Percentiles rank a stretch among this genome's conserved stretches.
Conservation (phyloP, 306 rosid genomes). For the Dicorynia guianensis region DNA sequence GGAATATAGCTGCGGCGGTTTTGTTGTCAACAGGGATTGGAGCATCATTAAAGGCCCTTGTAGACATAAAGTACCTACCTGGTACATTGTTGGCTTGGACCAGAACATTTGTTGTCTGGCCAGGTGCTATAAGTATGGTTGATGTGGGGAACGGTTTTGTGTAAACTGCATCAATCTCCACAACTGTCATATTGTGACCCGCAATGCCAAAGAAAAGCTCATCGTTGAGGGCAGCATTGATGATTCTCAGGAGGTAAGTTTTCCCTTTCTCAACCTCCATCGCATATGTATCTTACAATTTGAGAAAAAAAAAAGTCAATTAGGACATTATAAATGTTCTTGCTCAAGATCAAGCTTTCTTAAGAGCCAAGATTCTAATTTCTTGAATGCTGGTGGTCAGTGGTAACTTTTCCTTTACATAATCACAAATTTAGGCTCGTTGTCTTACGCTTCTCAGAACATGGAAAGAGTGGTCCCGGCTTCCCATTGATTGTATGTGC, state of each 20-base stretch:
- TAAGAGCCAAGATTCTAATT: neutral
- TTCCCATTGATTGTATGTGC: slow-evolving; percentile 67
- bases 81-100: slow-evolving; percentile 54
- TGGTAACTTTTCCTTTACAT: neutral
- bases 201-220: slow-evolving; percentile 61
- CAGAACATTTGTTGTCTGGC: slow-evolving; percentile 63
- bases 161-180: slow-evolving; percentile 67
- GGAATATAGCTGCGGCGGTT: slow-evolving; percentile 57
- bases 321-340: neutral
- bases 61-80: slow-evolving; percentile 53
- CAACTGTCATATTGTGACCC: slow-evolving; percentile 59
- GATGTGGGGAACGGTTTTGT: slow-evolving; percentile 55
- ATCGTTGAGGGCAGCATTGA: slow-evolving; percentile 63
- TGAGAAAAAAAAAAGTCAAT: neutral
- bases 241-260: slow-evolving; percentile 55
- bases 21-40: slow-evolving; percentile 55
- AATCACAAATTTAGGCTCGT: neutral
- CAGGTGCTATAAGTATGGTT: slow-evolving; percentile 59
- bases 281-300: slow-evolving; percentile 49
- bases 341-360: neutral
- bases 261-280: slow-evolving; percentile 61
- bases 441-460: slow-evolving; percentile 58
- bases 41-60: slow-evolving; percentile 55
- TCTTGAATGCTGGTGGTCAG: neutral
- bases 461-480: slow-evolving; percentile 67